These are phyloP conservation scores for Yamadazyma pseudoaaseri DNA, from an alignment of 1,139 yeast species.

Conservation along the genomic window DNA sequence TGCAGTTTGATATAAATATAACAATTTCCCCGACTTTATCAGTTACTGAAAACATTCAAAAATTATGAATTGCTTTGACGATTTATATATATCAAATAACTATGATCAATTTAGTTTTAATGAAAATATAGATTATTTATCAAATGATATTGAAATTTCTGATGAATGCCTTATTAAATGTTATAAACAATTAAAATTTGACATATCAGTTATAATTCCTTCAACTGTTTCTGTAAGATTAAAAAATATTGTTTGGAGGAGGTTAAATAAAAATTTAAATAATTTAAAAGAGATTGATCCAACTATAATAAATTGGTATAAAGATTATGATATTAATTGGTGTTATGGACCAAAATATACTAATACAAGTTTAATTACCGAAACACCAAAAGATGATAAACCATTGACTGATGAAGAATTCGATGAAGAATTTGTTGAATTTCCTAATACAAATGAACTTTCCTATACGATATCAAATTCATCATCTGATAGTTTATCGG, in stretches of 20 bases:
- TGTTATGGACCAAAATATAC: conserved; percentile 41
- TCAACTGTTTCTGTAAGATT: conserved; percentile 28
- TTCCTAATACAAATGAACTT: not conserved
- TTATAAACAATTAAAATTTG: conserved; percentile 20
- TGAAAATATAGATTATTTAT: conserved; percentile 40
- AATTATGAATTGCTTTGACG: conserved; percentile 23
- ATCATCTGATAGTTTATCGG: conserved; percentile 6
- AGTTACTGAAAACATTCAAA: not conserved
- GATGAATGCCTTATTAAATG: conserved; percentile 15
- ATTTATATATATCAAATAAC: conserved; percentile 17
- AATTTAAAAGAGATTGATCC: conserved; percentile 32
- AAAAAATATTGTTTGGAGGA: conserved; percentile 43
- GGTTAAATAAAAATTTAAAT: conserved; percentile 35
- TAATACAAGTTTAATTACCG: conserved; percentile 8
- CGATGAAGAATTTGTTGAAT: conserved; percentile 2
- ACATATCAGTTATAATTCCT: conserved; percentile 25
- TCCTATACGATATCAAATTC: conserved; percentile 7
- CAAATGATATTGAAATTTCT: conserved; percentile 15
- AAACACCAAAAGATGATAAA: not conserved
- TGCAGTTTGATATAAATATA: conserved; percentile 2
- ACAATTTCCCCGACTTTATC: conserved; percentile 1
- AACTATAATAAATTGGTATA: conserved; percentile 42
- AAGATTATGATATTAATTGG: conserved; percentile 46
- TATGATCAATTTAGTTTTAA: conserved; percentile 17
- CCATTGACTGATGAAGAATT: not conserved